These are phyloP conservation scores for Wickerhamiella parazyma DNA, from an alignment of 805 yeast genomes.

Conservation along the genomic window DNA sequence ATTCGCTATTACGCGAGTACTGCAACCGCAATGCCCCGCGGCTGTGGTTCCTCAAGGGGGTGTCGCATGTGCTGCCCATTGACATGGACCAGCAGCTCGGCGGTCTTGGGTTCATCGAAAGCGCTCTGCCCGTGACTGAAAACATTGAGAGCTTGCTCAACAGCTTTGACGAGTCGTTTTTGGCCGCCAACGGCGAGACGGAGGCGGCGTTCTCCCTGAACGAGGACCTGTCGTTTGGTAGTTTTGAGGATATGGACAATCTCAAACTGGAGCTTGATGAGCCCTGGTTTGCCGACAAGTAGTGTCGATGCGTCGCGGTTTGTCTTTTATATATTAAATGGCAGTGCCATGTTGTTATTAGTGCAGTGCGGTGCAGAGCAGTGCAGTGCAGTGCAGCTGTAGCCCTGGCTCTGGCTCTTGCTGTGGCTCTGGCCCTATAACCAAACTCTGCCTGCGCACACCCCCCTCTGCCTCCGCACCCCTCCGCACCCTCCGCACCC, in stretches of 20 bases:
- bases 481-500: too few species aligned
- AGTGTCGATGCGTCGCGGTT: too few species aligned
- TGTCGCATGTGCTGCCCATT: conserved; percentile 72
- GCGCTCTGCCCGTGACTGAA: conserved; percentile 24
- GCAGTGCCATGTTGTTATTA: too few species aligned
- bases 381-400: too few species aligned
- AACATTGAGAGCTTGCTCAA: conserved; percentile 20
- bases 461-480: too few species aligned
- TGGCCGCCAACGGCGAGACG: conserved; percentile 16
- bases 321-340: too few species aligned
- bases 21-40: conserved; percentile 77
- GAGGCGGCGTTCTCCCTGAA: conserved; percentile 8
- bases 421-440: too few species aligned
- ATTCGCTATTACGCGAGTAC: conserved; percentile 64
- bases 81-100: conserved; percentile 75
- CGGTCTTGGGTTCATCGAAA: conserved; percentile 39
- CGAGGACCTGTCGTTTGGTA: neutral
- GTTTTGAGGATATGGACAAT: too few species aligned
- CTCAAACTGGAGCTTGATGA: too few species aligned
- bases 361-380: too few species aligned
- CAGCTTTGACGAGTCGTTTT: conserved; percentile 19
- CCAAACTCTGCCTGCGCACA: too few species aligned
- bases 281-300: neutral
- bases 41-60: conserved; percentile 92
- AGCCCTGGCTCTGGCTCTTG: too few species aligned